Evolutionary conservation across 768 basidiomycete genomes (phyloP), one percentile per base, ranked within the genome.

Genomic region (Termitomyces bulborhizus): DNA sequence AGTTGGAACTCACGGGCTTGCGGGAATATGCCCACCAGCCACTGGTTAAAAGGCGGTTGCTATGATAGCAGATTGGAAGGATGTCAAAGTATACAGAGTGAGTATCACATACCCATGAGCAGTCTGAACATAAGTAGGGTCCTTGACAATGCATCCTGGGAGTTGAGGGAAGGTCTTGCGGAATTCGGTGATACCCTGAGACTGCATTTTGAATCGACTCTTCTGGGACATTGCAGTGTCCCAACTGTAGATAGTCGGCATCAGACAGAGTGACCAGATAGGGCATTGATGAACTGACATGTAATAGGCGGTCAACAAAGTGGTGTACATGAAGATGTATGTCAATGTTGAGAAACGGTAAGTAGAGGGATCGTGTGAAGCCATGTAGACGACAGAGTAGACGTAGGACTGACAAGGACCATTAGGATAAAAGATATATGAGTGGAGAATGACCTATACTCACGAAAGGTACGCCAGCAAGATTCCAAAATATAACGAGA

Each of bases 401-500:
- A 91, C 90, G 68, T 99, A 99, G 43, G 95, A 94, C 88, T 90
- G 56, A 34, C 18, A 57, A 34, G 26, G 5, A 37, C 31, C n/a
- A 2, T 15, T 27, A 29, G 39, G 55, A 57, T 56, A 27, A 43
- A 36, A 50, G 32, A n/a, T 24, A 18, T 31, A 21, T 45, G 3
- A 34, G n/a, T 26, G 41, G 18, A 44, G 1, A 13, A 32, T 26
- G 11, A 21, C 26, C 24, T 13, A 21, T 27, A 53, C 89, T 60
- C 67, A 91, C 90, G 72, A 95, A 94, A 43, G 90, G 91, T 12
- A 93, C 92, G 44, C 93, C 94, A 2, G 94, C 90, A 62, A 93
- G 84, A 67, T 94, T 93, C 95, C 95, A 97, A 76, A 98, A 98
- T 66, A 97, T 97, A 60, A 98, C 87, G 83, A 98, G 88, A 78